A percentile compares a stretch with the other conserved stretches of the same genome.
Conservation (phyloP, 2,329 filamentous ascomycete genomes). For the Rhynchosporium agropyri region DNA sequence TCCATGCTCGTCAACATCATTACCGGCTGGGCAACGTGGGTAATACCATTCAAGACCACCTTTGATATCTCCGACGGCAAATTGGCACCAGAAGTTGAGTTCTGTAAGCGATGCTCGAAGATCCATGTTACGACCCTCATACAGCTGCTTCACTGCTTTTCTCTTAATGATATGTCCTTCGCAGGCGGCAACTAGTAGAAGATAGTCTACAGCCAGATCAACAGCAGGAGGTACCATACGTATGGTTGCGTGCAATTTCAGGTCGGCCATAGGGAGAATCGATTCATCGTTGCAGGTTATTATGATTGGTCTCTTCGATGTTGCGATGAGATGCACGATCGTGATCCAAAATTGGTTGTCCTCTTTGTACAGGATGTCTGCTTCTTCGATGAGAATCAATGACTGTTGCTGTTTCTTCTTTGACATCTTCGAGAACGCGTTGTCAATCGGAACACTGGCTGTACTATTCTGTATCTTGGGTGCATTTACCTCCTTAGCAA, state of each 20-base stretch:
- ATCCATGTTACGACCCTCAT: constrained; percentile 69
- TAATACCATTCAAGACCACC: constrained; percentile 91
- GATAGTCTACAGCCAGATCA: constrained; percentile 74
- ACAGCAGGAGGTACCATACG: constrained; percentile 69
- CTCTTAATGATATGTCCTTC: constrained; percentile 82
- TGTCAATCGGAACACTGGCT: background rate
- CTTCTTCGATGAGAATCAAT: constrained; percentile 90
- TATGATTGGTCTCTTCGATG: constrained; percentile 89
- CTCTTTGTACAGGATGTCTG: constrained; percentile 91
- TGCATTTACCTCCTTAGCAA: constrained; percentile 8
- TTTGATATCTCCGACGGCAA: constrained; percentile 86
- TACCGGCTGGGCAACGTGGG: constrained; percentile 72
- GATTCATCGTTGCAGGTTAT: constrained; percentile 93
- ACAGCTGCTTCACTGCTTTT: constrained; percentile 68
- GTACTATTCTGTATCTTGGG: background rate
- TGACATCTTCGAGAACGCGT: constrained; percentile 25
- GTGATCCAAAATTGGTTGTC: constrained; percentile 95
- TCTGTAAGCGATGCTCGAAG: constrained; percentile 81
- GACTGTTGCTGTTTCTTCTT: constrained; percentile 77
- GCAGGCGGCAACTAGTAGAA: constrained; percentile 80
- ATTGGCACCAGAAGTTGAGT: constrained; percentile 95
- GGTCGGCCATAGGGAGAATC: constrained; percentile 71
- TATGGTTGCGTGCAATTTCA: constrained; percentile 85
- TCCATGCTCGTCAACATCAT: constrained; percentile 68
- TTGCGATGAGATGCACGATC: constrained; percentile 72